Base-by-base conservation (phyloP, 495 filamentous ascomycete species). In the Chaetomidium leptoderma region DNA sequence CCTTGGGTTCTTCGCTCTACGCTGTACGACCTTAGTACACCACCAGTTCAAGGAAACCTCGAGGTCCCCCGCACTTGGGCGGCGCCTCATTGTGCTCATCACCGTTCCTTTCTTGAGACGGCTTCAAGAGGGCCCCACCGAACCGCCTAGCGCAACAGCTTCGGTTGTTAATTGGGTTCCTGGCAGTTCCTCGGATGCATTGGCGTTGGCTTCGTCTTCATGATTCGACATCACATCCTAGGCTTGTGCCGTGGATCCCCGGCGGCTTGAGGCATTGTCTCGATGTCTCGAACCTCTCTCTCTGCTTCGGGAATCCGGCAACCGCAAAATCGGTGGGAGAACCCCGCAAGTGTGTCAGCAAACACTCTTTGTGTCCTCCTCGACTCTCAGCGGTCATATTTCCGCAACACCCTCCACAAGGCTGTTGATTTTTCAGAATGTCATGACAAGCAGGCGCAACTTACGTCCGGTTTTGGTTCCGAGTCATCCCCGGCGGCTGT, bases 51-150 rank as follows among this genome's bases (percentile, higher is more conserved):
- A 36, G 14, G 32, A 11, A 51, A 13, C 7, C 4, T 10, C 21
- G 4, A 21, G 21, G 33, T 39, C n/a, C 24, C 35, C 33, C 37
- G 50, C 36, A 32, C 37, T 44, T 53, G 39, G 4, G 6, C 7
- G 17, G n/a, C 24, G 37, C n/a, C 51, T 33, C 37, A 43, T 32
- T 32, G 39, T 53, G 26, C 17, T n/a, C 39, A 43, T 52, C 49
- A 13, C 49, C 35, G 24, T 43, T 14, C 37, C 0, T 19, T 16
- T n/a, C 39, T 40, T 4, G 23, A 29, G 35, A 50, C 26, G 21
- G 3, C 13, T 21, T 51, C 32, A 24, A 6, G 23, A 14, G 16
- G 10, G n/a, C 45, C 29, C 45, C 45, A 48, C 27, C 29, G 2
- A 50, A 37, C 3, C n/a, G 26, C 16, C 19, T 36, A 26, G 47